Evolutionary conservation across 2,329 filamentous ascomycete species (phyloP).

Genomic region (Alternaria postmessia): DNA sequence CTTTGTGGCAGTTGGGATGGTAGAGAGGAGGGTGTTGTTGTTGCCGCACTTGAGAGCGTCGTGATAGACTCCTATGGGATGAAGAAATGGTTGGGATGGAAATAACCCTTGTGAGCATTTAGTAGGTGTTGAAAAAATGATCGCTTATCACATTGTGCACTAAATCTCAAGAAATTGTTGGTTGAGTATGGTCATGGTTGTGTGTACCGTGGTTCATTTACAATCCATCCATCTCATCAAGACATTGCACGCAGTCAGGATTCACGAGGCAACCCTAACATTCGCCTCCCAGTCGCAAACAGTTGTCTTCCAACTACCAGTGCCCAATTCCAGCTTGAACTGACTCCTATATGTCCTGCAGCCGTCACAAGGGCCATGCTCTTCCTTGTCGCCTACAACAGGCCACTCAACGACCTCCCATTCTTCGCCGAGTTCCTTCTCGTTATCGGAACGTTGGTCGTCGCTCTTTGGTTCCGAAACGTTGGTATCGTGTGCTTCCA

Average conservation of each 20-base stretch:
- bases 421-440: not conserved
- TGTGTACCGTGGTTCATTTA: not conserved
- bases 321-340: not conserved
- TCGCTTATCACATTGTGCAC: not conserved
- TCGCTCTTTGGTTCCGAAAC: not conserved
- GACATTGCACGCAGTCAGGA: not conserved
- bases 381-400: not conserved
- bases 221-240: not conserved
- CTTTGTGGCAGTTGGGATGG: not conserved
- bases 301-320: not conserved
- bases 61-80: not conserved
- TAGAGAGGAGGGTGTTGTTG: not conserved
- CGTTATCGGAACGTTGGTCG: not conserved
- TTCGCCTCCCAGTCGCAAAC: not conserved
- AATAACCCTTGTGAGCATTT: not conserved
- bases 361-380: not conserved
- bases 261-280: not conserved
- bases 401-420: not conserved
- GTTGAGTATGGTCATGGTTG: not conserved
- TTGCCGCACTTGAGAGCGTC: not conserved
- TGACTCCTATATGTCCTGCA: not conserved
- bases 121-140: not conserved
- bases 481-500: not conserved
- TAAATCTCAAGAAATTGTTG: not conserved
- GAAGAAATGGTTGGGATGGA: not conserved